Evolutionary conservation across 306 rosid genomes (phyloP).

Genomic region (Citrullus colocynthis): DNA sequence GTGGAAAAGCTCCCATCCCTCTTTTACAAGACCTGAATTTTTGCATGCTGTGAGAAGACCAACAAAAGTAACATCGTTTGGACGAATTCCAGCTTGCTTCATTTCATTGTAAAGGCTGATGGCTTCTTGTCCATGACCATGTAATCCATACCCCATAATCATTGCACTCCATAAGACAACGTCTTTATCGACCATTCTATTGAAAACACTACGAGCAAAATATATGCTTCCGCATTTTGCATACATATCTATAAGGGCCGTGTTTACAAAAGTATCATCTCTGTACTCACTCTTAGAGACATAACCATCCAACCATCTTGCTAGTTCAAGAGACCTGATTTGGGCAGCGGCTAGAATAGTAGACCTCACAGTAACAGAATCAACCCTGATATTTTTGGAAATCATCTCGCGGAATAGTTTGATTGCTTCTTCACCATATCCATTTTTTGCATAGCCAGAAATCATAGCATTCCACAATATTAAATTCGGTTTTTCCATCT

Average conservation of each 20-base stretch:
- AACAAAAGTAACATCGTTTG: slow-evolving; percentile 1
- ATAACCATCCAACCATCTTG: slow-evolving; percentile 11
- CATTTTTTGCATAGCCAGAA: slow-evolving; percentile 13
- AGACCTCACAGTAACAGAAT: slow-evolving; percentile 10
- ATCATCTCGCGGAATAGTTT: slow-evolving; percentile 9
- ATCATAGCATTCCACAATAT: slow-evolving; percentile 15
- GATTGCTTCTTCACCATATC: slow-evolving; percentile 11
- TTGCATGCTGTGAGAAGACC: slow-evolving; percentile 13
- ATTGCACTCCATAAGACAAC: slow-evolving; percentile 12
- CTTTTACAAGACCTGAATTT: slow-evolving; percentile 9
- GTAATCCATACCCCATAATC: slow-evolving; percentile 13
- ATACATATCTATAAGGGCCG: slow-evolving; percentile 8
- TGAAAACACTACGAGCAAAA: slow-evolving; percentile 3
- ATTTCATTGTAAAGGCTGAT: slow-evolving; percentile 3
- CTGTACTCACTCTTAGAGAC: slow-evolving; percentile 1
- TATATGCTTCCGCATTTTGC: slow-evolving; percentile 14
- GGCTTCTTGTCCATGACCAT: slow-evolving; percentile 12
- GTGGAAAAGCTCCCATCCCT: slow-evolving; percentile 17
- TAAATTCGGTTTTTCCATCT: slow-evolving; percentile 7
- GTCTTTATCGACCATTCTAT: neutral
- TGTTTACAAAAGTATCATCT: slow-evolving; percentile 5
- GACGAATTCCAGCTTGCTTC: neutral
- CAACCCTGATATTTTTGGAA: neutral
- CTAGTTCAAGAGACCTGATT: slow-evolving; percentile 5
- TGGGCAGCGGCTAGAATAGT: slow-evolving; percentile 6